phyloP scores from a whole-genome alignment of 2,329 filamentous ascomycete genomes.

The Diaporthe amygdali region DNA sequence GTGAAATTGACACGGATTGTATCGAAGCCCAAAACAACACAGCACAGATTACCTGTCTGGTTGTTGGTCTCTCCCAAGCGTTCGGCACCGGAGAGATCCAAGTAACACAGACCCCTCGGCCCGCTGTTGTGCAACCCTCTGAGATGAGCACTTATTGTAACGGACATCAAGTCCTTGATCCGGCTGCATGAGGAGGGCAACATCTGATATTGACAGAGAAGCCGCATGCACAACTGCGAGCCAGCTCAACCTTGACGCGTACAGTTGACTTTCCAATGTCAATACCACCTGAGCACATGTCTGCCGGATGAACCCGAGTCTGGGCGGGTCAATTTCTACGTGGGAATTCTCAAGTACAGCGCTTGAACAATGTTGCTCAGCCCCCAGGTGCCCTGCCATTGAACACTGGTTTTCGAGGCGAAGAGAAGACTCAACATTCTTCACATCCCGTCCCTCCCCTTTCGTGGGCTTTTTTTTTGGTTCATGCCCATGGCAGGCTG shows the following conservation, averaged over 20 bases:
- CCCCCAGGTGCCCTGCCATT: background rate
- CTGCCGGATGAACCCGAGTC: background rate
- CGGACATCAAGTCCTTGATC: background rate
- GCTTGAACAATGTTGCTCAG: background rate
- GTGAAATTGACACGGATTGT: background rate
- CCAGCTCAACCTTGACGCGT: no score
- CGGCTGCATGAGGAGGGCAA: background rate
- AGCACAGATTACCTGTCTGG: background rate
- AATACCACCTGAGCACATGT: no score
- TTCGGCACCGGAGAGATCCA: background rate
- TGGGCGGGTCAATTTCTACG: background rate
- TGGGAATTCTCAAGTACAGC: background rate
- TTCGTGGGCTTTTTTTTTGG: background rate
- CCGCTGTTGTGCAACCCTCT: background rate
- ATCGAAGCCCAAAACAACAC: background rate
- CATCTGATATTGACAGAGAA: background rate
- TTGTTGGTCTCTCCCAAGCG: background rate
- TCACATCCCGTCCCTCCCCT: background rate
- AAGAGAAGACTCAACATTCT: background rate
- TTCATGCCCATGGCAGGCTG: background rate
- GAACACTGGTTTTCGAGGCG: background rate
- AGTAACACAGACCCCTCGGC: background rate
- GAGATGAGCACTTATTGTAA: background rate
- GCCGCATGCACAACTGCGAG: no score
- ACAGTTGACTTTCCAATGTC: no score